Evolutionary conservation across 345 rosid species (phyloP).

Genomic region (Arabidopsis suecica): DNA sequence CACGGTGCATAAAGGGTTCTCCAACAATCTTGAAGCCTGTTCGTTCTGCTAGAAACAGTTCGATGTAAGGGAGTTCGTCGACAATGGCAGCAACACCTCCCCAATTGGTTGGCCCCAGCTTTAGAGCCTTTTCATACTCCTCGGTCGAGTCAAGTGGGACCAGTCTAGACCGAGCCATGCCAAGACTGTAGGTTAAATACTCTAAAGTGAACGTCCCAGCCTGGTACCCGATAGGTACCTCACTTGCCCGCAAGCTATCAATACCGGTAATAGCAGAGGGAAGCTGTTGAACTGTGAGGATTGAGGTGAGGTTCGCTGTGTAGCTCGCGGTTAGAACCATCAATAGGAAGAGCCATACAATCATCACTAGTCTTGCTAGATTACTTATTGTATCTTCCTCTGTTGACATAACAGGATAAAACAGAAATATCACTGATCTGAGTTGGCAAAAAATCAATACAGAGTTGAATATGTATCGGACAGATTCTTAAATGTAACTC

Average conservation of each 20-base stretch:
- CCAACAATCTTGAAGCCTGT: conserved; percentile 74
- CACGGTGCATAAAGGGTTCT: conserved; percentile 72
- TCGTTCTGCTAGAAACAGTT: conserved; percentile 62
- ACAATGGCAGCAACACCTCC: conserved; percentile 92
- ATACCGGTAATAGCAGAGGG: conserved; percentile 80
- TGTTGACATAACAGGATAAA: conserved; percentile 43
- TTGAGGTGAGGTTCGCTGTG: conserved; percentile 90
- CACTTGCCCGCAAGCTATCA: conserved; percentile 69
- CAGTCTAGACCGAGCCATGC: conserved; percentile 64
- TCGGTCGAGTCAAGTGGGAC: conserved; percentile 63
- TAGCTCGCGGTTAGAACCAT: conserved; percentile 89
- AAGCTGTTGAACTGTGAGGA: conserved; percentile 86
- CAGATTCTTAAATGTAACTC: conserved; percentile 24
- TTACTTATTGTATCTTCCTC: conserved; percentile 73
- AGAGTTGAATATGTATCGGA: neutral
- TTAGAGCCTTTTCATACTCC: conserved; percentile 71
- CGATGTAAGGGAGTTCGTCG: conserved; percentile 83
- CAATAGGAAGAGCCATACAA: conserved; percentile 86
- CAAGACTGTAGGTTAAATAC: conserved; percentile 66
- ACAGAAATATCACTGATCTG: conserved; percentile 14
- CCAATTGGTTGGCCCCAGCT: conserved; percentile 56
- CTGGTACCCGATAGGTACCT: conserved; percentile 81
- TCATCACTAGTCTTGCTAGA: conserved; percentile 78
- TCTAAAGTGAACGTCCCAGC: conserved; percentile 71
- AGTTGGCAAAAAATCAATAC: conserved; percentile 15